phyloP scores from a whole-genome alignment of 805 yeast genomes.

The Ogataea degrootiae region DNA sequence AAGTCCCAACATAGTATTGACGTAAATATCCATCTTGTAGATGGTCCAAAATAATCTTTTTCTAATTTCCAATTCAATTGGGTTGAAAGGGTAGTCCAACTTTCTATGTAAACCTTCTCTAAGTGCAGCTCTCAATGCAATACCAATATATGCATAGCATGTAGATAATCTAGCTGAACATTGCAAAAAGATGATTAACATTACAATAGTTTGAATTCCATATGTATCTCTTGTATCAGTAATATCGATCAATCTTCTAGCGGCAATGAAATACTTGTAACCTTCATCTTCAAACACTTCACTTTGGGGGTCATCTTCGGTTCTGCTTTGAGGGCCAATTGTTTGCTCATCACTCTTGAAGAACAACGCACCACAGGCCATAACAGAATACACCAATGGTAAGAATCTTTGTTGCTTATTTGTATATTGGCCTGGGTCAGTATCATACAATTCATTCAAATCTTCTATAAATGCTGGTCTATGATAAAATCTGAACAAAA shows the following conservation, averaged over 20 bases:
- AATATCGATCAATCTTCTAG: slow-evolving; percentile 72
- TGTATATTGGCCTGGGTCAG: slow-evolving; percentile 68
- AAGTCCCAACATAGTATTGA: slow-evolving; percentile 79
- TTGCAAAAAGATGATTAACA: slow-evolving; percentile 80
- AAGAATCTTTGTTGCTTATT: slow-evolving; percentile 69
- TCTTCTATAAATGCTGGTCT: slow-evolving; percentile 75
- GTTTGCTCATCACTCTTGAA: slow-evolving; percentile 45
- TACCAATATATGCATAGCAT: slow-evolving; percentile 85
- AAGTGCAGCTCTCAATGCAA: slow-evolving; percentile 76
- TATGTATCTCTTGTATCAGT: slow-evolving; percentile 79
- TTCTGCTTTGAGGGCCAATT: slow-evolving; percentile 15
- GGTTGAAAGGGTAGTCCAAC: slow-evolving; percentile 57
- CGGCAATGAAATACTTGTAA: slow-evolving; percentile 73
- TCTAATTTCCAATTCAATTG: slow-evolving; percentile 76
- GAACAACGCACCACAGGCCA: slow-evolving; percentile 85
- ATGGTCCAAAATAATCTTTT: slow-evolving; percentile 87
- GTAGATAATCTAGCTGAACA: slow-evolving; percentile 84
- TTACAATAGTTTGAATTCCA: slow-evolving; percentile 80
- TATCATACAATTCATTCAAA: slow-evolving; percentile 67
- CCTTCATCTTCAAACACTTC: slow-evolving; percentile 67
- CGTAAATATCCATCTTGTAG: slow-evolving; percentile 85
- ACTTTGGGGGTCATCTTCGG: slow-evolving; percentile 22
- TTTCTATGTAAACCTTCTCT: slow-evolving; percentile 81
- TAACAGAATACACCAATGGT: slow-evolving; percentile 78
- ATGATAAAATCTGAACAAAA: slow-evolving; percentile 79